These are phyloP conservation scores for Penstemon barbatus DNA, from an alignment of 257 asterid species.

Conservation along the genomic window DNA sequence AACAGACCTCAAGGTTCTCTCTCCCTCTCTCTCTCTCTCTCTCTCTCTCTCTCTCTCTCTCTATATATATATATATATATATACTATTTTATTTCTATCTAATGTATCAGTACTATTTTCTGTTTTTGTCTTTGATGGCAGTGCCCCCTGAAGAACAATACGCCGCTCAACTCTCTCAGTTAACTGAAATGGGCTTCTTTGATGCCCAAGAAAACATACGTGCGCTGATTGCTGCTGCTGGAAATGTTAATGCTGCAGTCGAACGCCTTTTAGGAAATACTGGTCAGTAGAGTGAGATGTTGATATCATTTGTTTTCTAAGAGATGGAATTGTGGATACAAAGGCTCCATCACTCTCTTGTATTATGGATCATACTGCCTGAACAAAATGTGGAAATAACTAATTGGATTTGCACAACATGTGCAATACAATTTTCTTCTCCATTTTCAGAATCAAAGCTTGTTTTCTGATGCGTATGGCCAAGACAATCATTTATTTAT, in stretches of 20 bases:
- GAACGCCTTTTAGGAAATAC: slow-evolving; percentile 40
- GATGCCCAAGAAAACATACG: slow-evolving; percentile 39
- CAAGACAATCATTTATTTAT: neutral
- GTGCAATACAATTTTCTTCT: neutral
- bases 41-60: neutral
- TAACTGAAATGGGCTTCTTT: slow-evolving; percentile 42
- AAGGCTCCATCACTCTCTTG: neutral
- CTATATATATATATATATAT: no score
- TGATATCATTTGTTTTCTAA: neutral
- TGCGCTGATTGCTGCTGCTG: slow-evolving; percentile 37
- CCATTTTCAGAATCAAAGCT: neutral
- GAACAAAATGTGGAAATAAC: neutral
- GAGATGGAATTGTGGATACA: neutral
- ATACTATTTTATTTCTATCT: no score
- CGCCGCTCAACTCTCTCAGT: slow-evolving; percentile 40
- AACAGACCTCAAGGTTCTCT: slow-evolving; percentile 23
- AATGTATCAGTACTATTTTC: neutral
- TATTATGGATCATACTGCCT: neutral
- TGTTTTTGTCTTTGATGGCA: slow-evolving; percentile 4
- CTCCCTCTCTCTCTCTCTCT: neutral
- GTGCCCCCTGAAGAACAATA: slow-evolving; percentile 44
- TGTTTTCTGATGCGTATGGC: neutral
- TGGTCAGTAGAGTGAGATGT: slow-evolving; percentile 13
- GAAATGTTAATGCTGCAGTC: slow-evolving; percentile 42
- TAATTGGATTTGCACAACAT: neutral